Evolutionary conservation across 2,329 filamentous ascomycete species (phyloP).

Genomic region (Penicillium sp.): DNA sequence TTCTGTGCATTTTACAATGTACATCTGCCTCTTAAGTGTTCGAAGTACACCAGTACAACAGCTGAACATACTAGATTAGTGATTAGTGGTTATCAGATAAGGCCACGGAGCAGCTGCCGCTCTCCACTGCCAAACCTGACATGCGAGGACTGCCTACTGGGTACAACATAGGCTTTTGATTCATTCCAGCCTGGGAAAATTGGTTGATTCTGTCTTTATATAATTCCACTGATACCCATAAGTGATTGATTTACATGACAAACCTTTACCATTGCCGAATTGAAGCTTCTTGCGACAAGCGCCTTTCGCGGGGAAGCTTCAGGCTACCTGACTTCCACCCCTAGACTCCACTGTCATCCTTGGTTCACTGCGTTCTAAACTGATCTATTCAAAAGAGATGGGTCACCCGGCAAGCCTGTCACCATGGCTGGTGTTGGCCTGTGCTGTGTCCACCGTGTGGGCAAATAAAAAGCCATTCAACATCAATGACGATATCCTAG

Average conservation of each 20-base stretch:
- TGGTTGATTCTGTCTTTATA: neutral
- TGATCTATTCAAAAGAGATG: conserved; percentile 24
- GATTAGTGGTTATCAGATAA: conserved; percentile 26
- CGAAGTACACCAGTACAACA: neutral
- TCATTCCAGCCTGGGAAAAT: neutral
- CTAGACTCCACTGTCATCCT: neutral
- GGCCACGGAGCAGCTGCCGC: conserved; percentile 28
- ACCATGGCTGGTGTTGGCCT: conserved; percentile 35
- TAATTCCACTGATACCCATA: neutral
- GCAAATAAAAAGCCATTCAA: conserved; percentile 68
- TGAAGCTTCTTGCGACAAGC: neutral
- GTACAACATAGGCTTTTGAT: neutral
- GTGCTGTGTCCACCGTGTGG: conserved; percentile 39
- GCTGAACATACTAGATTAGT: neutral
- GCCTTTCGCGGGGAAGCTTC: conserved; percentile 3
- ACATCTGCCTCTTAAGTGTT: neutral
- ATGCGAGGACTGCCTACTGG: neutral
- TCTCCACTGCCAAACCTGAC: conserved; percentile 13
- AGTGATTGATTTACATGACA: neutral
- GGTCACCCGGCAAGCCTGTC: conserved; percentile 23
- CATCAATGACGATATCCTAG: conserved; percentile 83
- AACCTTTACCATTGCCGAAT: neutral
- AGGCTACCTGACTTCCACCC: neutral
- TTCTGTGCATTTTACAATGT: neutral
- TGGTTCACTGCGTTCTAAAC: neutral